Conservation (phyloP, 2,329 filamentous ascomycete species). For the Colletotrichum sp. region DNA sequence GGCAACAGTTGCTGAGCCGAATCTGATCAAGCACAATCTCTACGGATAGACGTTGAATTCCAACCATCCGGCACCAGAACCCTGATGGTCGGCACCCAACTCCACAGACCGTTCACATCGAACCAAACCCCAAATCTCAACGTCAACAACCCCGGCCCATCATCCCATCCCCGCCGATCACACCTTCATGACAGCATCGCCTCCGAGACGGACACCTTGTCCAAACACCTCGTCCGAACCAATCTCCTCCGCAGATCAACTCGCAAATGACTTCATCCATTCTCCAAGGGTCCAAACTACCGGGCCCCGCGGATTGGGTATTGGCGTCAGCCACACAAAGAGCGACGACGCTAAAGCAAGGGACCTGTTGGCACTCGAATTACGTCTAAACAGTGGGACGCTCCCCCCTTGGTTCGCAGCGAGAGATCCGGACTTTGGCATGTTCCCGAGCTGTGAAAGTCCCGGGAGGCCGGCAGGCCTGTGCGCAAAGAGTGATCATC, state of each 20-base stretch:
- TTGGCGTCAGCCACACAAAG: background rate
- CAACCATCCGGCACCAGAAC: background rate
- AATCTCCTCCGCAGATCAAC: background rate
- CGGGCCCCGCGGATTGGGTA: background rate
- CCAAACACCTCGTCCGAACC: background rate
- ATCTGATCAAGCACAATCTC: background rate
- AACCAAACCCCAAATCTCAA: background rate
- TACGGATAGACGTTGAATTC: background rate
- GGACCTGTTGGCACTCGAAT: background rate
- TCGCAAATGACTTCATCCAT: background rate
- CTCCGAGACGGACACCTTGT: background rate
- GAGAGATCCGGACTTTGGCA: constrained; percentile 8
- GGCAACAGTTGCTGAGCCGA: too few species aligned
- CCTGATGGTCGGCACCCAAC: background rate
- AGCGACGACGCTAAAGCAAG: background rate
- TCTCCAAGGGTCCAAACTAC: background rate
- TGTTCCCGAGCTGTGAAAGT: background rate
- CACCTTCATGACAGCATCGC: background rate
- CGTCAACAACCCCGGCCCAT: background rate
- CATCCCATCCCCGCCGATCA: background rate
- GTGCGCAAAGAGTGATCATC: background rate
- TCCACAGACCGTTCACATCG: background rate
- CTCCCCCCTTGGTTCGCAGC: background rate
- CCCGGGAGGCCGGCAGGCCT: background rate
- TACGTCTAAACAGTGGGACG: background rate